Evolutionary conservation across 257 asterid species (phyloP).

Genomic region (Solanum piurae): DNA sequence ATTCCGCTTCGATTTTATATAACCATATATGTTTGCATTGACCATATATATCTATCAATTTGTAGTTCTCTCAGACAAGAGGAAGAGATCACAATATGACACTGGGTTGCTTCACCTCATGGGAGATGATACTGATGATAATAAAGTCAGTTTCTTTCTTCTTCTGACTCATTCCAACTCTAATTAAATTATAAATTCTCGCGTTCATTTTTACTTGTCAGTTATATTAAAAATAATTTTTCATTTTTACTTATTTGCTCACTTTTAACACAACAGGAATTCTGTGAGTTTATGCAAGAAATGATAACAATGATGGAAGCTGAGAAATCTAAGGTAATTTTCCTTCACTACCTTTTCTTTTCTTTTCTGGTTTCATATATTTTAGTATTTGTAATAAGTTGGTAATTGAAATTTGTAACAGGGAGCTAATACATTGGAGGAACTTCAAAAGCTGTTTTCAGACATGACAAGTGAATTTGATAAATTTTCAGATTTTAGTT

Average conservation of each 20-base stretch:
- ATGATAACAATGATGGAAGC: constrained; percentile 11
- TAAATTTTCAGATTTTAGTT: not conserved
- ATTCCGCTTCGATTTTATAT: no score
- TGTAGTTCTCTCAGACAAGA: constrained; percentile 16
- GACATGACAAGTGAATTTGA: constrained; percentile 7
- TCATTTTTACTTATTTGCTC: not conserved
- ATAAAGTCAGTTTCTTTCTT: not conserved
- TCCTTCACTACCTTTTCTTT: not conserved
- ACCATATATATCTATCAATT: not conserved
- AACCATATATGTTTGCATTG: not conserved
- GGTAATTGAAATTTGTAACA: not conserved
- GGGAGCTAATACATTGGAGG: constrained; percentile 17
- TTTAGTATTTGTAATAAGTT: not conserved
- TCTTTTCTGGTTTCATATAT: not conserved
- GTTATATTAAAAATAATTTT: not conserved
- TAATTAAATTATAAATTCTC: not conserved
- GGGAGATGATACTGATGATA: constrained; percentile 3
- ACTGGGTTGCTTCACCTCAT: constrained; percentile 8
- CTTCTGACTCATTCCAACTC: not conserved
- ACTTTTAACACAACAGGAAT: not conserved
- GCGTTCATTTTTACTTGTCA: not conserved
- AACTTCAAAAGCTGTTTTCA: constrained; percentile 10
- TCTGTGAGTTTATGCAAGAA: constrained; percentile 14
- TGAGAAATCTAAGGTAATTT: constrained; percentile 12
- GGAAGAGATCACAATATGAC: constrained; percentile 18